Evolutionary conservation across 164 flowering plant species (phyloP).

Genomic region (Paratinospora sagittata): DNA sequence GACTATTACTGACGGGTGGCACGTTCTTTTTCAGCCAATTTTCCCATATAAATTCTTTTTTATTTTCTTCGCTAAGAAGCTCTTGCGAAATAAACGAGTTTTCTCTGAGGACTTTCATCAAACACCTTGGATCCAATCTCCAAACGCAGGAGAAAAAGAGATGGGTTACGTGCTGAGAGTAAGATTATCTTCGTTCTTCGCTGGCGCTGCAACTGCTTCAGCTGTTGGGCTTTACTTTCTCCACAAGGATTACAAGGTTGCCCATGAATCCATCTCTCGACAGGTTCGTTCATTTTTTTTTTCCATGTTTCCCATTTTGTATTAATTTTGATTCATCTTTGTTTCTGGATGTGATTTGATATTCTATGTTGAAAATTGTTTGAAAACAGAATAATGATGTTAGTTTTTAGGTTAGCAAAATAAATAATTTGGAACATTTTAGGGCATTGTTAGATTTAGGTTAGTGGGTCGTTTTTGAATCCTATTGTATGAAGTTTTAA

Average conservation of each 20-base stretch:
- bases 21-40: too few species aligned
- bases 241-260: conserved; percentile 64
- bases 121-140: conserved; percentile 5
- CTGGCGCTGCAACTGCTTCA: conserved; percentile 73
- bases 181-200: conserved; percentile 72
- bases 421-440: too few species aligned
- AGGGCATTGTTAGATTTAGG: too few species aligned
- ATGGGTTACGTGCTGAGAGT: conserved; percentile 81
- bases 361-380: neutral
- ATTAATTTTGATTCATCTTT: too few species aligned
- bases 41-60: neutral
- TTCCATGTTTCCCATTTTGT: neutral
- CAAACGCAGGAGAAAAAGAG: neutral
- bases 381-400: too few species aligned
- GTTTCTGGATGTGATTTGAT: neutral
- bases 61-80: neutral
- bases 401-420: too few species aligned
- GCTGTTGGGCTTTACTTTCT: conserved; percentile 56
- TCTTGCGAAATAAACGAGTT: neutral
- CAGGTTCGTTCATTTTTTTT: conserved; percentile 33
- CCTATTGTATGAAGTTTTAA: neutral
- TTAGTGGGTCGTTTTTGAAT: neutral
- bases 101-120: neutral
- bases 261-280: conserved; percentile 57
- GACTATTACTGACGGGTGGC: too few species aligned